Conservation (phyloP, 352 stramenopile species). For the Phytopythium montanum region DNA sequence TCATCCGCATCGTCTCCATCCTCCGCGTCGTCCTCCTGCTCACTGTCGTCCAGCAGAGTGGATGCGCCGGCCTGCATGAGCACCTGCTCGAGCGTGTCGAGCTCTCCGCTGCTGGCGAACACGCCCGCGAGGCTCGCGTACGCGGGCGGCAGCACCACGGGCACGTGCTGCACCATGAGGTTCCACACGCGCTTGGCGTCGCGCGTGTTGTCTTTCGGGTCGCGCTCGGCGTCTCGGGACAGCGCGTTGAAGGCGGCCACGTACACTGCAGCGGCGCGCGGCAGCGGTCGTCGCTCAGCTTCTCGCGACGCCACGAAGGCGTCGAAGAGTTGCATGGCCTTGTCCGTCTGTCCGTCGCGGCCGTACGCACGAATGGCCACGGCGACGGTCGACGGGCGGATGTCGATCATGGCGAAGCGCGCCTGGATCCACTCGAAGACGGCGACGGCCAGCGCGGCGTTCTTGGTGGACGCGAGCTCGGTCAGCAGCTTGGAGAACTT, state of each 20-base stretch:
- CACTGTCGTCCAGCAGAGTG: constrained; percentile 15
- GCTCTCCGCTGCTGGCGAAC: constrained; percentile 71
- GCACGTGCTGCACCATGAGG: constrained; percentile 66
- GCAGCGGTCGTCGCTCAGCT: constrained; percentile 18
- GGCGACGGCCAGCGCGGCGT: constrained; percentile 50
- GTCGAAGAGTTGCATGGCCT: constrained; percentile 69
- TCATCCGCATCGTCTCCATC: constrained; percentile 24
- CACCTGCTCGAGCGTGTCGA: constrained; percentile 61
- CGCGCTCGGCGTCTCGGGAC: constrained; percentile 56
- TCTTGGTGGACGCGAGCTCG: constrained; percentile 53
- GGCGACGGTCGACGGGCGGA: constrained; percentile 56
- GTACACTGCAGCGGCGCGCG: constrained; percentile 54
- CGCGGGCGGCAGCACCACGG: constrained; percentile 59
- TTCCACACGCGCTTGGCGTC: constrained; percentile 75
- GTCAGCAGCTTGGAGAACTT: constrained; percentile 69
- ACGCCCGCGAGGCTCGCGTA: constrained; percentile 82
- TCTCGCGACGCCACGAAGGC: constrained; percentile 49
- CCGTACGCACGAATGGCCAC: constrained; percentile 69
- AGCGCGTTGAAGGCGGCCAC: constrained; percentile 82
- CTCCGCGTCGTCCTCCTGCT: constrained; percentile 25
- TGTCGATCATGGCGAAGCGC: constrained; percentile 33
- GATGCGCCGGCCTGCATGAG: constrained; percentile 47
- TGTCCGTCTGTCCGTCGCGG: constrained; percentile 58
- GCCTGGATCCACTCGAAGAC: constrained; percentile 64
- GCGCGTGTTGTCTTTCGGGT: constrained; percentile 57